Conservation (phyloP, 1,139 yeast genomes). For the Geotrichum citri-aurantii region DNA sequence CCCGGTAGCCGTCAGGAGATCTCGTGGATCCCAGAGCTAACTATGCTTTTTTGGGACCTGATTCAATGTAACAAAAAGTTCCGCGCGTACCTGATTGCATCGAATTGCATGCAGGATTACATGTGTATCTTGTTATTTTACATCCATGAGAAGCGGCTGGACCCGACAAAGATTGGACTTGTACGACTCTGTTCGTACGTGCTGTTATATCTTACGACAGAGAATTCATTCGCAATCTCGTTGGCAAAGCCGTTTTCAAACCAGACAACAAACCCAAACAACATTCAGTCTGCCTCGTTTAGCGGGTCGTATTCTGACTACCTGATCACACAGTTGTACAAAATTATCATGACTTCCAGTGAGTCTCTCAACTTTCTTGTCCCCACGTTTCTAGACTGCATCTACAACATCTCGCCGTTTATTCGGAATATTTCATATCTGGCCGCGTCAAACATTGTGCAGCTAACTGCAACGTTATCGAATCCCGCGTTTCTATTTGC, state of each 20-base stretch:
- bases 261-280: conserved; percentile 31
- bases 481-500: conserved; percentile 41
- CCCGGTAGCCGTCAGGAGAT: conserved; percentile 33
- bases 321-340: conserved; percentile 28
- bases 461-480: conserved; percentile 47
- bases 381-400: conserved; percentile 32
- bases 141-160: conserved; percentile 46
- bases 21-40: conserved; percentile 42
- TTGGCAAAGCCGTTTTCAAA: conserved; percentile 26
- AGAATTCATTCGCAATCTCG: conserved; percentile 32
- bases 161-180: conserved; percentile 42
- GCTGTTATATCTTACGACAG: conserved; percentile 55
- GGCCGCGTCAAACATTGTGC: conserved; percentile 52
- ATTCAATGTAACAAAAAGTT: conserved; percentile 56
- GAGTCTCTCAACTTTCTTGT: conserved; percentile 21
- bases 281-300: conserved; percentile 29
- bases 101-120: conserved; percentile 48
- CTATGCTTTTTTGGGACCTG: conserved; percentile 69
- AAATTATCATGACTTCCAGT: conserved; percentile 23
- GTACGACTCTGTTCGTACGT: conserved; percentile 58
- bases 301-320: conserved; percentile 35
- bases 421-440: conserved; percentile 44
- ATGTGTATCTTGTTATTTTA: conserved; percentile 52
- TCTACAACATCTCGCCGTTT: conserved; percentile 35
- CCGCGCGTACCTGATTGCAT: conserved; percentile 44